Base-by-base conservation (phyloP, 139 green algal genomes). In the Trebouxia sp. region DNA sequence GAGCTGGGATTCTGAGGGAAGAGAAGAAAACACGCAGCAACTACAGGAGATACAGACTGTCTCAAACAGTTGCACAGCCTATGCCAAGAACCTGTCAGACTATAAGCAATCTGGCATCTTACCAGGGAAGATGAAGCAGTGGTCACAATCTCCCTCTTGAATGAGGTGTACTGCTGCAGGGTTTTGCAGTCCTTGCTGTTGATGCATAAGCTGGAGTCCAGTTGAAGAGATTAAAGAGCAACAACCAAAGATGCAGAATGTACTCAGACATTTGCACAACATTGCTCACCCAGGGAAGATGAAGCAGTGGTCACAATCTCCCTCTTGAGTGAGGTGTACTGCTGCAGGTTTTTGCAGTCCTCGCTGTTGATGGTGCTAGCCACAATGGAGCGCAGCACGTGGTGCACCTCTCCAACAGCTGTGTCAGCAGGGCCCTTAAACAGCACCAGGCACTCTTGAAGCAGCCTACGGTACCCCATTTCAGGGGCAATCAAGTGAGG, bases 401-500 rank as follows among this genome's bases (percentile, higher is more conserved):
- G 86, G 83, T 94, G 93, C 69, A 96, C 91, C 86, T 92, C 87
- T 83, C 93, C 91, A 38, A 95, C 88, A 20, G 82, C 85, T 62
- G 89, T 88, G 51, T 94, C 88, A 17, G 78, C 76, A 5, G 88
- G 88, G 65, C 90, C 87, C 82, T 85, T 85, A 66, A 85, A 85
- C 26, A 85, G 76, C 42, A 85, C 41, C 66, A 85, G 82, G 82
- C 82, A 85, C 76, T 85, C 82, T 74, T 83, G 78, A 81, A 98
- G 92, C 53, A 98, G 88, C 3, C 94, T 90, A 28, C 95, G 82
- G 91, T 98, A 98, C 17, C 96, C 96, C 78, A 94, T 92, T 88
- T 99, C 96, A 62, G 96, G 96, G 17, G 96, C 96, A 50, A 99
- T 96, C 78, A 99, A 92, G 88, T 98, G 95, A 11, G 96, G 96